Evolutionary conservation across 345 rosid genomes (phyloP).

Genomic region (Alliaria petiolata): DNA sequence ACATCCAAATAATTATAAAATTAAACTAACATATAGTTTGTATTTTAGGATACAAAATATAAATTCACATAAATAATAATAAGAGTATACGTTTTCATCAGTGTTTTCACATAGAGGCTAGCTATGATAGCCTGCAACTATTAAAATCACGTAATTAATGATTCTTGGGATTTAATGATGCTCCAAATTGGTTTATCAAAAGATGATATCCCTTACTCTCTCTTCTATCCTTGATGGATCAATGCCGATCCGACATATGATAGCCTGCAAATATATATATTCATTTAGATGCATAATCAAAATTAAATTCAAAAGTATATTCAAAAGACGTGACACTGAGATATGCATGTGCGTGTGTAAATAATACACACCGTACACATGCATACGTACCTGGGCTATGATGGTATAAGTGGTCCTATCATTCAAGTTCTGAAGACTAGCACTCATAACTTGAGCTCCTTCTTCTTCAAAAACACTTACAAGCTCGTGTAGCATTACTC

Average conservation of each 20-base stretch:
- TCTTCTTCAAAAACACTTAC: slow-evolving; percentile 25
- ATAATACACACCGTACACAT: no score
- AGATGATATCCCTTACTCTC: slow-evolving; percentile 13
- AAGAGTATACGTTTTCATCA: no score
- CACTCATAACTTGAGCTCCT: slow-evolving; percentile 32
- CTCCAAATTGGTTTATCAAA: neutral
- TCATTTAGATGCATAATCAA: neutral
- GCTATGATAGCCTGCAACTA: no score
- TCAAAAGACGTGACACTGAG: neutral
- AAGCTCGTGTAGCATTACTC: slow-evolving; percentile 15
- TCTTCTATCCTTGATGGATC: slow-evolving; percentile 22
- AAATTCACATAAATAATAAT: no score
- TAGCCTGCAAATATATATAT: slow-evolving; percentile 24
- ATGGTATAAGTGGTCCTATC: slow-evolving; percentile 10
- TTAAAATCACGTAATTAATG: no score
- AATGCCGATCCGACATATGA: slow-evolving; percentile 17
- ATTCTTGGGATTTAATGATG: neutral
- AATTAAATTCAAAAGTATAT: neutral
- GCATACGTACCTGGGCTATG: neutral
- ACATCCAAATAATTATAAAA: no score
- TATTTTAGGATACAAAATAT: no score
- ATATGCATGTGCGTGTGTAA: neutral
- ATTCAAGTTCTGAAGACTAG: slow-evolving; percentile 13
- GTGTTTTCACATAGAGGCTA: no score
- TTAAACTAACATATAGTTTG: no score